A percentile compares a stretch with the other conserved stretches of the same genome.
Evolutionary conservation across 164 flowering plant genomes (phyloP).

Genomic region (Sextonia rubra): DNA sequence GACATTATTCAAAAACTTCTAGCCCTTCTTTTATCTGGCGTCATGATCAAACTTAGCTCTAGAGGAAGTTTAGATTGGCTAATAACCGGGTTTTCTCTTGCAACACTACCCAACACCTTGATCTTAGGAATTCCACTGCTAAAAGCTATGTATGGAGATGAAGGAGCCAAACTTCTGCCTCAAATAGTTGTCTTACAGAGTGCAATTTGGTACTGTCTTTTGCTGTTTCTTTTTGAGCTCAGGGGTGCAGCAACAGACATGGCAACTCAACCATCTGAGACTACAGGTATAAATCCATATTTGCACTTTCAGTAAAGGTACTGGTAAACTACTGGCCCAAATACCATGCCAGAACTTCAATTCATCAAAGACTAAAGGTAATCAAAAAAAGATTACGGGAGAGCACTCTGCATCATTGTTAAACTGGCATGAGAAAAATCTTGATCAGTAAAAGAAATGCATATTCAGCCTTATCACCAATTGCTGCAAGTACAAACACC

Average conservation of each 20-base stretch:
- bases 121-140: slow-evolving; percentile 78
- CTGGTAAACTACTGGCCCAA: too few relatives aligned
- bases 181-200: slow-evolving; percentile 79
- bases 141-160: slow-evolving; percentile 66
- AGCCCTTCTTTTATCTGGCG: slow-evolving; percentile 32
- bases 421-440: neutral
- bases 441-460: too few relatives aligned
- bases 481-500: too few relatives aligned
- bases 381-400: too few relatives aligned
- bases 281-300: slow-evolving; percentile 33
- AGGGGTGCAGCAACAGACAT: slow-evolving; percentile 34
- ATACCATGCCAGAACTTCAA: neutral
- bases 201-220: slow-evolving; percentile 66
- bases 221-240: slow-evolving; percentile 67
- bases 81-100: slow-evolving; percentile 66
- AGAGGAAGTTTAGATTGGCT: slow-evolving; percentile 44
- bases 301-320: slow-evolving; percentile 3
- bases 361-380: neutral
- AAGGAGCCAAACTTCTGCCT: slow-evolving; percentile 41
- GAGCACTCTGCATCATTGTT: neutral
- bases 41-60: slow-evolving; percentile 32
- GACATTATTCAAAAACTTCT: slow-evolving; percentile 64
- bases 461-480: too few relatives aligned
- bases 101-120: slow-evolving; percentile 75
- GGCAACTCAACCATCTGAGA: slow-evolving; percentile 22